Evolutionary conservation across 805 yeast genomes (phyloP), one percentile per base, ranked within the genome.

Genomic region (Lipomyces yamadae): DNA sequence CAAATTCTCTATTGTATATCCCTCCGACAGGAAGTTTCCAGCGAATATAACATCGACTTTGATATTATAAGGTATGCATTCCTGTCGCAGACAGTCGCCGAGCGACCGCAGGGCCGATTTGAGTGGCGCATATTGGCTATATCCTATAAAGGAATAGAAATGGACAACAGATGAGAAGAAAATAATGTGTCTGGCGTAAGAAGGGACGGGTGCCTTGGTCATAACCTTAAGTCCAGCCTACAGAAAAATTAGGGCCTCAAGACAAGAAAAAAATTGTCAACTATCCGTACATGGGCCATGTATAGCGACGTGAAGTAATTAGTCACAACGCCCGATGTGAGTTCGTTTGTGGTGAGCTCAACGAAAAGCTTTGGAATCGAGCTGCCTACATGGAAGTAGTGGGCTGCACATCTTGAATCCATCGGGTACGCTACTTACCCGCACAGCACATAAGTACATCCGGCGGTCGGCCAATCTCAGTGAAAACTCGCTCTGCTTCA

Each of bases 11-110:
- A 87, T 86, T 2, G 79, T 84, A 74, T 78, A 95, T 0, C 99
- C 99, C 76, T 93, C 98, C 70, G 96, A 88, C 58, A 82, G 85
- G 77, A 94, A 92, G 75, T 92, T 92, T 0, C 99, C 99, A 0
- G 98, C 97, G 73, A 86, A 88, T 0, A 92, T 86, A 67, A 91
- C 86, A 4, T 89, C 84, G 0, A 95, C 90, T 34, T 88, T 79
- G 69, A 88, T 86, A 67, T 88, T 84, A 73, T 86, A 88, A 4
- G 89, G 88, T 0, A 82, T 74, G 55, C 89, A 81, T 76, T 95
- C 99, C 72, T 93, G 97, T 69, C 97, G 86, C 62, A 95, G 78
- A 4, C 89, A 81, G 59, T 89, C 90, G 0, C 92, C 88, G 13
- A 95, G 79, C 0, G 96, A 81, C 73, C 90, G 83, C 15, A 94